Base-by-base conservation (phyloP, 768 basidiomycete species). In the Auriculariales sp. region DNA sequence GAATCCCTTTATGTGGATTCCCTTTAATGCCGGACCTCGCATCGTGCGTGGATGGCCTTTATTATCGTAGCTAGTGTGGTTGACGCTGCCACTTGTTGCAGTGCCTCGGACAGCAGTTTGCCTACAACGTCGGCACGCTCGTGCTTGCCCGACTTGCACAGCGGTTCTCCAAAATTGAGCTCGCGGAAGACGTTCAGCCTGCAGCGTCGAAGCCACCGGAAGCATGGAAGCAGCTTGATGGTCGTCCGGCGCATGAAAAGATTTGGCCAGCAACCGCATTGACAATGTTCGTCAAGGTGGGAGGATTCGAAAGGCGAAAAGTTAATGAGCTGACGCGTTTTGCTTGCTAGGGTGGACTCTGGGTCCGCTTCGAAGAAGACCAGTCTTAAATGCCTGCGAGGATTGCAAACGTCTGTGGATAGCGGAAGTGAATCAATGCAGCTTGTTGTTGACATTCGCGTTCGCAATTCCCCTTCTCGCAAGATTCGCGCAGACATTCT, bases 21-120 rank as follows among this genome's bases (percentile, higher is more conserved):
- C 83, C 12, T 87, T 87, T 60, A 83, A 81, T 57, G 78, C 76
- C 27, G 83, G 83, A 0, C 83, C 83, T 3, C 68, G 71, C 27
- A 71, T 70, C 48, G 71, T 72, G 57, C 56, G 69, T 62, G n/a
- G n/a, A n/a, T n/a, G n/a, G n/a, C n/a, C n/a, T n/a, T n/a, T n/a
- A n/a, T n/a, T n/a, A n/a, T n/a, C n/a, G n/a, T n/a, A n/a, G n/a
- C n/a, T n/a, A n/a, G n/a, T n/a, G n/a, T n/a, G n/a, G n/a, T n/a
- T n/a, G n/a, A n/a, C n/a, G n/a, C n/a, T n/a, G n/a, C n/a, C 10
- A 36, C n/a, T n/a, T 11, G 7, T 22, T 9, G 15, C 57, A 83
- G 81, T 83, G 81, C 56, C 62, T 84, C 19, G 79, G 79, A 9
- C 78, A 82, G 59, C 79, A 83, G 56, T 84, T 84, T 52, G 83